Evolutionary conservation across 257 asterid genomes (phyloP).

Genomic region (Jacaranda mimosifolia): DNA sequence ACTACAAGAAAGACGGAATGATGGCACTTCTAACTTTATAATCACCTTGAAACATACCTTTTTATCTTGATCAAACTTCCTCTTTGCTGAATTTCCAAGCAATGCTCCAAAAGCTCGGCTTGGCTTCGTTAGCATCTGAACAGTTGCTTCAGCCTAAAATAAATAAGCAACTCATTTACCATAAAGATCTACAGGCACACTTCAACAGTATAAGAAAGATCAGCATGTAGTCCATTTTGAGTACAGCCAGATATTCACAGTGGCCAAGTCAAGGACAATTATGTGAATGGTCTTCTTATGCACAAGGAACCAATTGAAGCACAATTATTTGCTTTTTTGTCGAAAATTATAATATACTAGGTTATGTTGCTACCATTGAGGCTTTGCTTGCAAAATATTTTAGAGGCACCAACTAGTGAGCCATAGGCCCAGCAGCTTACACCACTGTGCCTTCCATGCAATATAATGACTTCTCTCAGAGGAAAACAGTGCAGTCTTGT

Average conservation of each 20-base stretch:
- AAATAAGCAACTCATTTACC: conserved; percentile 19
- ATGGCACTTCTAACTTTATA: conserved; percentile 4
- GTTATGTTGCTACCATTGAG: not conserved
- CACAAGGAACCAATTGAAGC: conserved; percentile 27
- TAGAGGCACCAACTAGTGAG: not conserved
- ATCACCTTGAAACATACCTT: conserved; percentile 50
- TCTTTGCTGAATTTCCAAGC: conserved; percentile 76
- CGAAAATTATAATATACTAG: not conserved
- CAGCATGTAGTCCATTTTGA: not conserved
- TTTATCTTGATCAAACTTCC: conserved; percentile 73
- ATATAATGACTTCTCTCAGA: not conserved
- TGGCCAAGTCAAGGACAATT: not conserved
- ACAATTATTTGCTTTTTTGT: not conserved
- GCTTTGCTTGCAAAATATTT: not conserved
- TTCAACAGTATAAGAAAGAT: conserved; percentile 20
- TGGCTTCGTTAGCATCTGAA: conserved; percentile 82
- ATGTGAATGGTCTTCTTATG: not conserved
- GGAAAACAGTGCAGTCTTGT: conserved; percentile 7
- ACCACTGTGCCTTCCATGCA: not conserved
- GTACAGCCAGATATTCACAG: conserved; percentile 12
- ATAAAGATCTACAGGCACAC: not conserved
- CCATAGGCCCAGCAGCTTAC: not conserved
- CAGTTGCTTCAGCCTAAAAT: conserved; percentile 68
- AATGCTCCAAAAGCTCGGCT: conserved; percentile 84
- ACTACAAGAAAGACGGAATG: not conserved